phyloP scores from a whole-genome alignment of 306 rosid genomes.

The Pachyrhizus erosus region DNA sequence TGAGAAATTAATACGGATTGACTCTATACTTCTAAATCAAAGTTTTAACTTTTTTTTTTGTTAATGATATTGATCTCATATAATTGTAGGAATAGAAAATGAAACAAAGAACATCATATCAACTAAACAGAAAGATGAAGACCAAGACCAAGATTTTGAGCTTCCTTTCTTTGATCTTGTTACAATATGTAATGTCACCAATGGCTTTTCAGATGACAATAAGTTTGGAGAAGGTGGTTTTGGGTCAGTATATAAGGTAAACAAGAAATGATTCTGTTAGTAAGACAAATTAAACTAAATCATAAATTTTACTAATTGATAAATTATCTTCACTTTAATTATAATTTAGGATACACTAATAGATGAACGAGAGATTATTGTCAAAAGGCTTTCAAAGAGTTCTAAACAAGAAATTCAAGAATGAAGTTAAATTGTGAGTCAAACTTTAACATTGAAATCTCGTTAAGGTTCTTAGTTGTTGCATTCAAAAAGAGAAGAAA shows the following conservation, averaged over 20 bases:
- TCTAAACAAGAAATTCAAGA: slow-evolving; percentile 42
- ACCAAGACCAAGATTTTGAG: neutral
- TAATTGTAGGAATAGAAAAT: neutral
- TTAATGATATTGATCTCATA: neutral
- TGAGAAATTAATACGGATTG: neutral
- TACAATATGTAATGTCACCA: slow-evolving; percentile 2
- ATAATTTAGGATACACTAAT: slow-evolving; percentile 28
- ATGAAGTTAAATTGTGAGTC: slow-evolving; percentile 30
- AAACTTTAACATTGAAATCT: slow-evolving; percentile 39
- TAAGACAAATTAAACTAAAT: neutral
- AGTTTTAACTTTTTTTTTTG: neutral
- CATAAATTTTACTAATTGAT: neutral
- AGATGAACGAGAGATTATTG: slow-evolving; percentile 32
- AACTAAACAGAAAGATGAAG: neutral
- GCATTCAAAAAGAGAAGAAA: slow-evolving; percentile 28
- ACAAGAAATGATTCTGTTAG: neutral
- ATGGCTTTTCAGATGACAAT: slow-evolving; percentile 35
- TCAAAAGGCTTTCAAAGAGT: slow-evolving; percentile 43
- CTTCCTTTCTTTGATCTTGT: slow-evolving; percentile 34
- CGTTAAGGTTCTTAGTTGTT: slow-evolving; percentile 35
- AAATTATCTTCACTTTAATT: neutral
- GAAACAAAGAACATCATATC: neutral
- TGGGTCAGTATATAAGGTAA: slow-evolving; percentile 40
- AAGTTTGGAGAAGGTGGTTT: slow-evolving; percentile 54
- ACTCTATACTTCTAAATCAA: neutral